Evolutionary conservation across 176 grass and related monocot species (phyloP).

Genomic region (Bromus sterilis): DNA sequence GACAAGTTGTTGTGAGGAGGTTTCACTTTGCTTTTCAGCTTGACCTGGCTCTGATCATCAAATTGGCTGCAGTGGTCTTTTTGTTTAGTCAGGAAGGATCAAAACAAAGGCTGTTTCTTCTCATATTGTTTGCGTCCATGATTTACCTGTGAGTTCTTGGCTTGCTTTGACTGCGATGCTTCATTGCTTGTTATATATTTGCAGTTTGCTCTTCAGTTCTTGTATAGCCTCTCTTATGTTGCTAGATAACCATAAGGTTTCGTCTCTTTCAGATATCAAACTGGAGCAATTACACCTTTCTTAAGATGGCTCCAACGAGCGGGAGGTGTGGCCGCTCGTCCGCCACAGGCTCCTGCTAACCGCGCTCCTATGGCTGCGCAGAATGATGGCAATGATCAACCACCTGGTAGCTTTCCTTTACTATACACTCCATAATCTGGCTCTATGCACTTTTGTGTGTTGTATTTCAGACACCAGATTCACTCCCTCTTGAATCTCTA

Average conservation of each 20-base stretch:
- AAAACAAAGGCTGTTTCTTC: constrained; percentile 72
- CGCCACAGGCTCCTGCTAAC: constrained; percentile 49
- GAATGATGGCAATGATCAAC: constrained; percentile 46
- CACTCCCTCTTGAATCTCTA: not conserved
- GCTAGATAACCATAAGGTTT: constrained; percentile 8
- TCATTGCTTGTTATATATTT: not conserved
- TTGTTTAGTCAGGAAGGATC: constrained; percentile 88
- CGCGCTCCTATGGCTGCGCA: constrained; percentile 34
- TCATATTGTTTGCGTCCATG: constrained; percentile 66
- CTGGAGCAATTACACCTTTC: constrained; percentile 65
- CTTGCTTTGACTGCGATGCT: not conserved
- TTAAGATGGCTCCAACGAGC: constrained; percentile 67
- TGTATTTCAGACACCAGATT: not conserved
- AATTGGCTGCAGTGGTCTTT: constrained; percentile 88
- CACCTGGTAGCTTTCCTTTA: constrained; percentile 35
- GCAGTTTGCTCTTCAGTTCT: not conserved
- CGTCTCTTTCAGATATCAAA: constrained; percentile 68
- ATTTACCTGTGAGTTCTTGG: constrained; percentile 72
- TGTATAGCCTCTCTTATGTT: not conserved
- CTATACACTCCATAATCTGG: not conserved
- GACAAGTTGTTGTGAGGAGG: constrained; percentile 86
- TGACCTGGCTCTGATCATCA: constrained; percentile 75
- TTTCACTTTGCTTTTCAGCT: constrained; percentile 92
- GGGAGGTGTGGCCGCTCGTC: constrained; percentile 47
- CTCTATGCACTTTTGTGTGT: constrained; percentile 1